Conservation (phyloP, 106 monocot genomes). For the Agapanthus africanus region DNA sequence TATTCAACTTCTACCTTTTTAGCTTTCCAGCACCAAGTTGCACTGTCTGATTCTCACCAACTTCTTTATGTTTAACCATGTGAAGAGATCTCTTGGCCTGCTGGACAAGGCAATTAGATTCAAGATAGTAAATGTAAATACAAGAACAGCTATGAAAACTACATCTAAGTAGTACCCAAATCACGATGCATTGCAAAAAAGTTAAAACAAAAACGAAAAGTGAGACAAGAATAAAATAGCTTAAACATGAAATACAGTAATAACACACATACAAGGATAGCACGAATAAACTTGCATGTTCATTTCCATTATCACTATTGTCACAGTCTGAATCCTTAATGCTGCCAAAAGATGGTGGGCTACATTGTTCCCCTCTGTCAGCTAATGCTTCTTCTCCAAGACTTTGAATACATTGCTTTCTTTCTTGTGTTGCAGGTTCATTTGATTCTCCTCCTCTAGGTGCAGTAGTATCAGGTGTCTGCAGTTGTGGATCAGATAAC, state of each 20-base stretch:
- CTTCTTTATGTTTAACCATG: background rate
- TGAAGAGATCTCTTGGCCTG: background rate
- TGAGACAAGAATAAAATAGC: background rate
- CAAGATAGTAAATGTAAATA: no score
- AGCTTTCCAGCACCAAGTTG: background rate
- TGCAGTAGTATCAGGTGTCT: background rate
- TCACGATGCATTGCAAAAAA: no score
- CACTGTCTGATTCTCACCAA: no score
- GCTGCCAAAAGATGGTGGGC: slow-evolving; percentile 10
- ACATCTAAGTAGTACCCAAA: background rate
- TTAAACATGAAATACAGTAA: background rate
- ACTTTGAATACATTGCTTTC: no score
- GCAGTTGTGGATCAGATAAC: background rate
- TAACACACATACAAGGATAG: no score
- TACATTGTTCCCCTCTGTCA: slow-evolving; percentile 4
- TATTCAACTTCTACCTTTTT: slow-evolving; percentile 11
- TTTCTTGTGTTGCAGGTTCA: background rate
- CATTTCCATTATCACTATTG: slow-evolving; percentile 3
- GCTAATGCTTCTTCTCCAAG: slow-evolving; percentile 6
- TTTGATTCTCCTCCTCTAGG: slow-evolving; percentile 6
- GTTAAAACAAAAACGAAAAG: background rate
- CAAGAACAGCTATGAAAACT: background rate
- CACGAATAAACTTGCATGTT: slow-evolving; percentile 13
- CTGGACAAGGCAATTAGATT: slow-evolving; percentile 2
- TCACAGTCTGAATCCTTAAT: slow-evolving; percentile 17